A percentile compares a stretch with the other conserved stretches of the same genome.
Conservation (phyloP, 140 eudicot genomes). For the Stevia rebaudiana region DNA sequence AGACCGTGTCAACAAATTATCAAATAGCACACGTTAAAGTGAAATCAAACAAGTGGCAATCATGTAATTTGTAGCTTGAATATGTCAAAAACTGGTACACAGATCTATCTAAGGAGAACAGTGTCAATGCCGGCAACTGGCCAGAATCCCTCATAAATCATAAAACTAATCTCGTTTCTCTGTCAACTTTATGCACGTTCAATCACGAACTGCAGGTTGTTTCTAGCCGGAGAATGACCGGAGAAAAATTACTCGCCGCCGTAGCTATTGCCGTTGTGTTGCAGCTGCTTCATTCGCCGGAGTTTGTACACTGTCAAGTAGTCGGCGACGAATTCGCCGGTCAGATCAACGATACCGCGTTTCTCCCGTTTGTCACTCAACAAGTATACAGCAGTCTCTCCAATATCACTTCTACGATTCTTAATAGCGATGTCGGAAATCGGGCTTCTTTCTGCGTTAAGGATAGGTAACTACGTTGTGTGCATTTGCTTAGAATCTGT, state of each 20-base stretch:
- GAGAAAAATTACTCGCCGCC: conserved; percentile 18
- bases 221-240: conserved; percentile 24
- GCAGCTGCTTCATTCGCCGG: conserved; percentile 23
- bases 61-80: neutral
- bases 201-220: neutral
- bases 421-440: conserved; percentile 34
- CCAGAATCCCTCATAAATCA: neutral
- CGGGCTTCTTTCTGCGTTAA: conserved; percentile 51
- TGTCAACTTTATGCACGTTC: conserved; percentile 22
- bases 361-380: conserved; percentile 41
- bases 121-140: conserved; percentile 33
- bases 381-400: conserved; percentile 38
- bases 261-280: conserved; percentile 18
- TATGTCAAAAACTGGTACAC: conserved; percentile 1
- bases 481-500: neutral
- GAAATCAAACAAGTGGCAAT: neutral
- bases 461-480: conserved; percentile 49
- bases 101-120: neutral
- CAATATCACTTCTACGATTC: conserved; percentile 45
- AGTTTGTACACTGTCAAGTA: conserved; percentile 39
- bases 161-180: neutral
- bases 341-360: conserved; percentile 45
- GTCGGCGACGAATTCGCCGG: conserved; percentile 37
- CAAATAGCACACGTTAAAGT: neutral
- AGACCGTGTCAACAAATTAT: neutral